Evolutionary conservation across 2,329 filamentous ascomycete genomes (phyloP).

Genomic region (Trichoderma pleuroti): DNA sequence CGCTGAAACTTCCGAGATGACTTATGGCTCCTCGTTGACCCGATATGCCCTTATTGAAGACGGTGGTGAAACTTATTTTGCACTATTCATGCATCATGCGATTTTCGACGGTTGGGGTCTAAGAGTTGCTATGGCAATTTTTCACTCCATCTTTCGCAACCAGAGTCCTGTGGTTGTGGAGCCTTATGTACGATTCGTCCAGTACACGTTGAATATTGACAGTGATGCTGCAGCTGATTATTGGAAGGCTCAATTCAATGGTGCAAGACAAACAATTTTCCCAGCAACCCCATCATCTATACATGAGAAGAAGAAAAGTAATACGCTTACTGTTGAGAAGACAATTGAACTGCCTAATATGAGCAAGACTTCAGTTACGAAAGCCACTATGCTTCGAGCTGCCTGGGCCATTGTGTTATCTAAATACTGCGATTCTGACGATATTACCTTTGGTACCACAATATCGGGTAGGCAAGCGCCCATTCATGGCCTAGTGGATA

Average conservation of each 20-base stretch:
- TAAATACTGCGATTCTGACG: slow-evolving; percentile 20
- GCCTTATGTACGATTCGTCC: slow-evolving; percentile 12
- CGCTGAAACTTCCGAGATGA: background rate
- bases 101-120: slow-evolving; percentile 24
- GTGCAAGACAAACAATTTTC: slow-evolving; percentile 16
- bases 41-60: slow-evolving; percentile 12
- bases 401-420: slow-evolving; percentile 8
- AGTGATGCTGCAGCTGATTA: slow-evolving; percentile 8
- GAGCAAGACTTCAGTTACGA: slow-evolving; percentile 17
- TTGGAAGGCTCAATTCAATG: slow-evolving; percentile 20
- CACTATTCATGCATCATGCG: slow-evolving; percentile 22
- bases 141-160: background rate
- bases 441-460: slow-evolving; percentile 23
- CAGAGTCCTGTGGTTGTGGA: background rate
- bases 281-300: background rate
- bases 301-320: background rate
- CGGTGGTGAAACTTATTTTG: slow-evolving; percentile 6
- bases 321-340: background rate
- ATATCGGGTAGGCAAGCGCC: slow-evolving; percentile 25
- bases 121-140: background rate
- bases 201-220: slow-evolving; percentile 6
- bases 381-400: slow-evolving; percentile 23
- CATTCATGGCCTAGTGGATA: slow-evolving; percentile 23
- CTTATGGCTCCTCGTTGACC: background rate
- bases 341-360: background rate